Conservation (phyloP, 2,329 filamentous ascomycete genomes). For the Alternaria arborescens region DNA sequence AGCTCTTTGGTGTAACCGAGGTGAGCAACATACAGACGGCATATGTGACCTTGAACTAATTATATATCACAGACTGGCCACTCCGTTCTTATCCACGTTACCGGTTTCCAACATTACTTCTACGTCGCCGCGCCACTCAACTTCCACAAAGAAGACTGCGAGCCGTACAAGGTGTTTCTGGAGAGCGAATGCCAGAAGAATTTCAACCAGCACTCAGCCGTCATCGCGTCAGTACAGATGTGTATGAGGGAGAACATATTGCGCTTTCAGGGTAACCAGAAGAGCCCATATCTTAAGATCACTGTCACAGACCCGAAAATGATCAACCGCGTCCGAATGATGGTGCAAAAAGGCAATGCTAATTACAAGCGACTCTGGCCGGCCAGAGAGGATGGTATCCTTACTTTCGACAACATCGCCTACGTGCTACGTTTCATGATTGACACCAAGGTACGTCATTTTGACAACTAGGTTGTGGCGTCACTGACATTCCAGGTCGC, state of each 20-base stretch:
- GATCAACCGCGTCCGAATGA: conserved; percentile 77
- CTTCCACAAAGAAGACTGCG: conserved; percentile 81
- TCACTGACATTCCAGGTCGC: conserved; percentile 60
- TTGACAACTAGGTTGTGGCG: neutral
- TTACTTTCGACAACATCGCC: conserved; percentile 95
- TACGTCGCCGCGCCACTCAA: conserved; percentile 87
- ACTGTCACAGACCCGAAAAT: conserved; percentile 89
- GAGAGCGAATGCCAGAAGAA: conserved; percentile 74
- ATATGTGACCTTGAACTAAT: conserved; percentile 19
- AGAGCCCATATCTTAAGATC: conserved; percentile 92
- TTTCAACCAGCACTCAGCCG: conserved; percentile 67
- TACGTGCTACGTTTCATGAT: conserved; percentile 98
- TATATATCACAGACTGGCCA: conserved; percentile 67
- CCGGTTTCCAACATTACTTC: conserved; percentile 94
- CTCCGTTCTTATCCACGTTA: conserved; percentile 94
- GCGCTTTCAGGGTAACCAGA: conserved; percentile 90
- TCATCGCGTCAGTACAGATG: conserved; percentile 82
- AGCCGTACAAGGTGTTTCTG: conserved; percentile 79
- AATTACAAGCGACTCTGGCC: conserved; percentile 94
- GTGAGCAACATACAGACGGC: conserved; percentile 50
- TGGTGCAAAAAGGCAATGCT: conserved; percentile 77
- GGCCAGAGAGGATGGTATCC: conserved; percentile 68
- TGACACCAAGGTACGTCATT: conserved; percentile 70
- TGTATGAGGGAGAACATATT: conserved; percentile 90
- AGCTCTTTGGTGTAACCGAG: conserved; percentile 92